Conservation (phyloP, 2,329 filamentous ascomycete species). For the Exophiala spinifera region DNA sequence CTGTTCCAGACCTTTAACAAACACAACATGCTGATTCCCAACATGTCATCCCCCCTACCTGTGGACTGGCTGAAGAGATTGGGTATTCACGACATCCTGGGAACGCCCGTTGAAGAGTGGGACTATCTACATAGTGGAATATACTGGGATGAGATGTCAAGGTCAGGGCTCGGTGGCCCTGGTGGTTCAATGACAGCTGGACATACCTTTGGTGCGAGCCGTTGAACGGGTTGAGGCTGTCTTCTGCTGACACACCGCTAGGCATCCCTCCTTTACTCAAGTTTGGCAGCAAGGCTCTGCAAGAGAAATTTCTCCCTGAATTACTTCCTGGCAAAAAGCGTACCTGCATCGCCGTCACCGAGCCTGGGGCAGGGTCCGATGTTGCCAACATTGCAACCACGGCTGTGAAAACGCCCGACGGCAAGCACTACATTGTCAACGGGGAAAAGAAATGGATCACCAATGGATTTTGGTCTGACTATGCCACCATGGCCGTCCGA, state of each 20-base stretch:
- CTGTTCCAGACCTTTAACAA: constrained; percentile 64
- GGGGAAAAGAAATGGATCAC: constrained; percentile 81
- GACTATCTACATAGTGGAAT: constrained; percentile 70
- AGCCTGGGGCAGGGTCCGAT: constrained; percentile 70
- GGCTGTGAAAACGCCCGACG: constrained; percentile 59
- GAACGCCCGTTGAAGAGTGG: constrained; percentile 68
- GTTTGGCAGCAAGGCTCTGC: constrained; percentile 60
- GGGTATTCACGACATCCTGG: constrained; percentile 64
- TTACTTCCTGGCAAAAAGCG: constrained; percentile 65
- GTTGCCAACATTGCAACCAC: constrained; percentile 71
- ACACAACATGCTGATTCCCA: constrained; percentile 68
- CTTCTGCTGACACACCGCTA: background rate
- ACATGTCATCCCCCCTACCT: constrained; percentile 66
- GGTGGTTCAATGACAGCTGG: constrained; percentile 65
- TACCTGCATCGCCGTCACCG: constrained; percentile 74
- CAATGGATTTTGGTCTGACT: constrained; percentile 68
- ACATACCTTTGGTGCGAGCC: constrained; percentile 54
- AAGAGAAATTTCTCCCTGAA: constrained; percentile 66
- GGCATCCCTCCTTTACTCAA: constrained; percentile 70
- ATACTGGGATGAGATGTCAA: constrained; percentile 67
- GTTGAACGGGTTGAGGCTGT: no score
- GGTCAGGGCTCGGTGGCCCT: constrained; percentile 64
- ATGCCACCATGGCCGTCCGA: constrained; percentile 68
- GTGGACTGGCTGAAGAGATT: constrained; percentile 64
- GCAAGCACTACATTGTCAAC: constrained; percentile 62